Base-by-base conservation (phyloP, 202 grass and related monocot genomes). In the Carex arenaria region DNA sequence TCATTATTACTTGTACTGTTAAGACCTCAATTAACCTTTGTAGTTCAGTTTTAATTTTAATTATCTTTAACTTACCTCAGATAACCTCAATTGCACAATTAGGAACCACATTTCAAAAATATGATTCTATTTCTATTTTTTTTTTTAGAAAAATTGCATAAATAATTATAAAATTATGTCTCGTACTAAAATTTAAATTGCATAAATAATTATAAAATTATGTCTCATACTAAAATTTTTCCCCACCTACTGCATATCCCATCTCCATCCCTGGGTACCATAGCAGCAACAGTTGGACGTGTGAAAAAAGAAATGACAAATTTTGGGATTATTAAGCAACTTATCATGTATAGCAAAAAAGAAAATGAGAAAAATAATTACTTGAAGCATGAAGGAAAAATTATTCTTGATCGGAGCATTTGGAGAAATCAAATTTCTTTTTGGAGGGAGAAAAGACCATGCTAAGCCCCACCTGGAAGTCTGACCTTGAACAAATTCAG, bases 401-500 rank as follows among this genome's bases (percentile, higher is more conserved):
- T 93, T 79, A 2, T 51, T 87, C 86, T 92, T 95, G 77, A 69
- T 86, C 72, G 86, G 89, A 70, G 64, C 67, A 80, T 64, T 93
- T 64, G 89, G 72, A 61, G 69, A 66, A 56, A 87, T 78, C 77
- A 84, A 79, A 32, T 59, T 87, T 86, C 88, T 92, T 70, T 51
- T 89, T 66, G 91, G 93, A 93, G 88, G 63, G 86, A 92, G 72
- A 88, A 95, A 98, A 75, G 93, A 98, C 96, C 93, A 98, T 67
- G 96, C 96, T 90, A 98, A 89, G 26, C 89, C 91, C 96, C 96
- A 93, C 90, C 96, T 89, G 61, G 89, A 87, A 80, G 93, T 95
- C 62, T 89, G 87, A 43, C 96, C 96, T 92, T 98, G 96, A 63
- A 95, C 93, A 53, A 98, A 98, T 78, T 98, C 93, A 45, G 96